Percentiles rank a stretch among this genome's conserved stretches.
Evolutionary conservation across 495 filamentous ascomycete genomes (phyloP).

Genomic region (Neurospora sp.): DNA sequence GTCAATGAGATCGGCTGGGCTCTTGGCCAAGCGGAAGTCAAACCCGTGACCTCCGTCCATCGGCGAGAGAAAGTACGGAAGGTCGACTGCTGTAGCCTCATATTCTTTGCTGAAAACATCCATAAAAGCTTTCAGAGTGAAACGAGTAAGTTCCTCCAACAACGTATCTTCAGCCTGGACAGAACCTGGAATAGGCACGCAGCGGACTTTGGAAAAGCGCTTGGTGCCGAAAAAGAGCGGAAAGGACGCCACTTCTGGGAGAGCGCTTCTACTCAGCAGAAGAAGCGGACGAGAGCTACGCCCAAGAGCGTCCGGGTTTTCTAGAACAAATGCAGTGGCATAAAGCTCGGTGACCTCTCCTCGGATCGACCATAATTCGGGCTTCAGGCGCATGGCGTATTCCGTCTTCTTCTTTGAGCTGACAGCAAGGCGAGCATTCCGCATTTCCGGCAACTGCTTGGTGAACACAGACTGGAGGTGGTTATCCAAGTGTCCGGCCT

Average conservation of each 20-base stretch:
- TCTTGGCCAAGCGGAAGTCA: constrained; percentile 10
- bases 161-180: constrained; percentile 37
- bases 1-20: constrained; percentile 45
- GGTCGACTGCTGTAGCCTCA: constrained; percentile 46
- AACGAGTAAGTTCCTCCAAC: constrained; percentile 43
- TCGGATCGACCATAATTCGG: constrained; percentile 56
- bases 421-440: constrained; percentile 82
- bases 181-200: constrained; percentile 22
- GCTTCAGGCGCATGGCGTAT: constrained; percentile 74
- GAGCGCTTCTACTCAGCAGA: constrained; percentile 56
- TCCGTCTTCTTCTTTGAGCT: constrained; percentile 60
- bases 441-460: constrained; percentile 70
- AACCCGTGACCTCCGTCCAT: constrained; percentile 23
- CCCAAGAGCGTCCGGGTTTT: constrained; percentile 45
- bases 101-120: constrained; percentile 88
- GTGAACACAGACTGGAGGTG: constrained; percentile 63
- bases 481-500: constrained; percentile 57
- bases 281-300: constrained; percentile 53
- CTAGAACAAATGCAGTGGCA: constrained; percentile 54
- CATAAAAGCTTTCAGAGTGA: constrained; percentile 68
- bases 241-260: constrained; percentile 61
- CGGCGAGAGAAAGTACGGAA: constrained; percentile 83
- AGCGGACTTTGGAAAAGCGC: constrained; percentile 45
- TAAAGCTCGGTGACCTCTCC: constrained; percentile 49
- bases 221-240: constrained; percentile 58